These are phyloP conservation scores for Blastocystis sp. DNA, from an alignment of 352 stramenopile genomes.

Conservation along the genomic window DNA sequence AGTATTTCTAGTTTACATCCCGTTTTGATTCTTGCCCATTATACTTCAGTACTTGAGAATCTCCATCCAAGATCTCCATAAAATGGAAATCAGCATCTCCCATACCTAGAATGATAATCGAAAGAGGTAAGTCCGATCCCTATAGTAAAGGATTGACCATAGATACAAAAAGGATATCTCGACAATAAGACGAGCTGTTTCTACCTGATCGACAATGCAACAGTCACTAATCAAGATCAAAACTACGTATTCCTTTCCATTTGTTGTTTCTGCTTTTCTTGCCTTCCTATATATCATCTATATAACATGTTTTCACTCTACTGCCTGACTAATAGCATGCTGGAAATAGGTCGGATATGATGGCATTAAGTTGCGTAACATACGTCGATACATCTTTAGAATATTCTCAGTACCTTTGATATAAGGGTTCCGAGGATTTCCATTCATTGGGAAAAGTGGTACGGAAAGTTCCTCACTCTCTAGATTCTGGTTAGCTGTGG, in stretches of 20 bases:
- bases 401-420: background rate
- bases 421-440: background rate
- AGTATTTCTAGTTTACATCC: background rate
- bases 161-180: background rate
- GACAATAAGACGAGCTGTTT: background rate
- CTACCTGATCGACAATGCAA: constrained; percentile 38
- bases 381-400: background rate
- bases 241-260: constrained; percentile 37
- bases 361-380: background rate
- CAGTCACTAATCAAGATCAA: constrained; percentile 38
- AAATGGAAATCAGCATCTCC: constrained; percentile 50
- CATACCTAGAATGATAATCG: constrained; percentile 41
- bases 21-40: background rate
- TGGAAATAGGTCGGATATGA: constrained; percentile 47
- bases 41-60: background rate
- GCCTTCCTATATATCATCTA: background rate
- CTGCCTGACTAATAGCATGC: background rate
- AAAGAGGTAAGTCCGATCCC: background rate
- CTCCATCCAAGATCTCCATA: constrained; percentile 25
- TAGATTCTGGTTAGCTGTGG: background rate
- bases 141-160: background rate
- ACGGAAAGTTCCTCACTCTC: constrained; percentile 21
- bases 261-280: background rate
- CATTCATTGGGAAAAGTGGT: constrained; percentile 27
- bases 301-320: background rate